phyloP scores from a whole-genome alignment of 371 early-diverging fungal genomes.

The Entomophthora muscae region DNA sequence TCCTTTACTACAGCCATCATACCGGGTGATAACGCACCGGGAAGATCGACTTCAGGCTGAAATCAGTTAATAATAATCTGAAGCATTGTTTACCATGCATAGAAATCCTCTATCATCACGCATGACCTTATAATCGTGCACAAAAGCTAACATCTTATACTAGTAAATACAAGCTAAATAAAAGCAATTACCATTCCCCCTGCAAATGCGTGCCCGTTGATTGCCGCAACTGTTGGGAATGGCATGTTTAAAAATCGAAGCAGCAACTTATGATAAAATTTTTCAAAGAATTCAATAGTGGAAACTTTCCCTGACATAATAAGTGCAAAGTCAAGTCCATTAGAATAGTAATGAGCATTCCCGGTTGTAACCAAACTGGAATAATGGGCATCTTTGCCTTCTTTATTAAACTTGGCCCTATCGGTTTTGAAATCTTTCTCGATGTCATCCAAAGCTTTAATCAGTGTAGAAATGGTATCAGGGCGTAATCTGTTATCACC shows the following conservation, averaged over 20 bases:
- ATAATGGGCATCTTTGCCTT: conserved; percentile 16
- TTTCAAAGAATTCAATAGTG: conserved; percentile 19
- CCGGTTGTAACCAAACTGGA: conserved; percentile 39
- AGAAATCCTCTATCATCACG: background rate
- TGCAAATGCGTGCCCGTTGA: conserved; percentile 74
- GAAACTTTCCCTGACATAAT: conserved; percentile 16
- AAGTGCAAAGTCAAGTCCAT: conserved; percentile 46
- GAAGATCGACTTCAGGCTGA: conserved; percentile 56
- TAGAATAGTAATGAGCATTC: conserved; percentile 52
- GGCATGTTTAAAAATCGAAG: conserved; percentile 38
- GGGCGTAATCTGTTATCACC: conserved; percentile 50
- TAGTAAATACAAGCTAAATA: background rate
- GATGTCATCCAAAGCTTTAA: conserved; percentile 36
- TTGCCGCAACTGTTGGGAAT: conserved; percentile 66
- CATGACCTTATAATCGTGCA: conserved; percentile 29
- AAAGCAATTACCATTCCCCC: conserved; percentile 26
- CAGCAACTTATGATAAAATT: conserved; percentile 25
- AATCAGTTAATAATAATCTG: background rate
- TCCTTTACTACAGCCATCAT: conserved; percentile 20
- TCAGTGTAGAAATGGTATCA: conserved; percentile 32
- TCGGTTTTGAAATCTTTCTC: conserved; percentile 24
- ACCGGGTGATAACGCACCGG: conserved; percentile 45
- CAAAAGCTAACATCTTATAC: conserved; percentile 42
- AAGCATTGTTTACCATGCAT: background rate
- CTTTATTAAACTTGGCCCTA: conserved; percentile 5